A percentile compares a stretch with the other conserved stretches of the same genome.
Evolutionary conservation across 176 grass and related monocot genomes (phyloP).

Genomic region (Zoysia pacifica): DNA sequence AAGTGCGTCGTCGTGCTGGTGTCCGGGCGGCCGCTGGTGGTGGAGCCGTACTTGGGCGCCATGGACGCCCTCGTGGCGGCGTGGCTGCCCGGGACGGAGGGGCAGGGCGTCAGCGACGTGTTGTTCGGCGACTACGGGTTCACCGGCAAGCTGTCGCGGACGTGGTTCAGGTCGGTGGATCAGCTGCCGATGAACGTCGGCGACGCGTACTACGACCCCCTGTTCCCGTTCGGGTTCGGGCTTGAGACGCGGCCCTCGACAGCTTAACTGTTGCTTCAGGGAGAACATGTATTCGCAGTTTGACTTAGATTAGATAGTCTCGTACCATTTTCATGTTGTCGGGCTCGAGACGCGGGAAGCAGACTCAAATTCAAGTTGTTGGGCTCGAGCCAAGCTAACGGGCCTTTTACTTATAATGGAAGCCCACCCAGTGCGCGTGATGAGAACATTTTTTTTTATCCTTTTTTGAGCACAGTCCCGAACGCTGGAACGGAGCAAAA

Average conservation of each 20-base stretch:
- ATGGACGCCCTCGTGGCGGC: constrained; percentile 84
- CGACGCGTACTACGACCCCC: constrained; percentile 59
- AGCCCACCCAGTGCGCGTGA: too few species aligned
- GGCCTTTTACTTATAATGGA: too few species aligned
- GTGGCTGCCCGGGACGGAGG: constrained; percentile 82
- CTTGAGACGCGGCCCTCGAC: too few species aligned
- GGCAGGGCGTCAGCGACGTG: constrained; percentile 78
- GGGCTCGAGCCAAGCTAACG: too few species aligned
- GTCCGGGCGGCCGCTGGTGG: constrained; percentile 76
- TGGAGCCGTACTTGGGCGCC: constrained; percentile 61
- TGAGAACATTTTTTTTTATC: too few species aligned
- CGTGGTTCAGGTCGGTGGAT: constrained; percentile 67
- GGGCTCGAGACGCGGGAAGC: too few species aligned
- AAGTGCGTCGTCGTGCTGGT: constrained; percentile 77
- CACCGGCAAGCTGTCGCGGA: constrained; percentile 60
- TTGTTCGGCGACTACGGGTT: constrained; percentile 36
- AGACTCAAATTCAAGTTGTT: too few species aligned
- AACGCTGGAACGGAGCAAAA: background rate
- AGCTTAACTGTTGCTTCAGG: too few species aligned
- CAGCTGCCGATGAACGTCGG: constrained; percentile 82
- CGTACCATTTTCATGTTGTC: too few species aligned
- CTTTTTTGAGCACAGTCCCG: background rate
- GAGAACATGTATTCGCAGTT: too few species aligned
- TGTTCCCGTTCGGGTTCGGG: constrained; percentile 62
- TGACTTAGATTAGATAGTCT: too few species aligned